A percentile compares a stretch with the other conserved stretches of the same genome.
These are phyloP conservation scores for Nitzschia palea DNA, from an alignment of 108 stramenopile genomes.

Conservation along the genomic window DNA sequence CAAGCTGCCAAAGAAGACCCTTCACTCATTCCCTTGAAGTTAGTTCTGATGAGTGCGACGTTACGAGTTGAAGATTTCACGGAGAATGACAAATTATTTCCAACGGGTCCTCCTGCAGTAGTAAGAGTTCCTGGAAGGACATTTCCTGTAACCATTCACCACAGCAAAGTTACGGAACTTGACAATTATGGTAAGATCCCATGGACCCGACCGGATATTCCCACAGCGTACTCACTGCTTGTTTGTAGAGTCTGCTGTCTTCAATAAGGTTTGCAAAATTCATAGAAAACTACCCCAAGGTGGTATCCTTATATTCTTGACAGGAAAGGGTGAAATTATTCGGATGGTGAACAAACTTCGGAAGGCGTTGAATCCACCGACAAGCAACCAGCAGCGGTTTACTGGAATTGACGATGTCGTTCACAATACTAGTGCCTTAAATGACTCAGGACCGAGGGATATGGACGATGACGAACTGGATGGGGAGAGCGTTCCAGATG, in stretches of 20 bases:
- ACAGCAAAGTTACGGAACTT: slow-evolving; percentile 92
- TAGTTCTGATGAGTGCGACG: slow-evolving; percentile 98
- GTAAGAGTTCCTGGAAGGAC: slow-evolving; percentile 92
- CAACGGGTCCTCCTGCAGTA: slow-evolving; percentile 59
- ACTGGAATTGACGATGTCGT: slow-evolving; percentile 1
- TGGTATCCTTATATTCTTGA: slow-evolving; percentile 96
- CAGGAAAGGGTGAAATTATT: slow-evolving; percentile 94
- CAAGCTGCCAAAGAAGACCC: slow-evolving; percentile 68
- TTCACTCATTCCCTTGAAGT: slow-evolving; percentile 79
- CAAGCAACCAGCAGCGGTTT: not conserved
- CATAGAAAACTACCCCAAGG: slow-evolving; percentile 90
- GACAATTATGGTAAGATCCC: slow-evolving; percentile 81
- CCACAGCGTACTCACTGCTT: not conserved
- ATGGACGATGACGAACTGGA: slow-evolving; percentile 89
- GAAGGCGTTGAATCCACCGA: slow-evolving; percentile 35
- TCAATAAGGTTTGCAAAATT: slow-evolving; percentile 85
- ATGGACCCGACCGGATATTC: not conserved
- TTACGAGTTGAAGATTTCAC: slow-evolving; percentile 95
- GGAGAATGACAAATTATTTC: slow-evolving; percentile 82
- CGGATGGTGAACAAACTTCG: slow-evolving; percentile 75
- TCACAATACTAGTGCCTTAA: not conserved
- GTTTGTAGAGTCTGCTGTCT: slow-evolving; percentile 60
- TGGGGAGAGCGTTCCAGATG: slow-evolving; percentile 44
- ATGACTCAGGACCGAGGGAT: slow-evolving; percentile 47
- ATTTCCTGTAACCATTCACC: slow-evolving; percentile 95